Base-by-base conservation (phyloP, 2,329 filamentous ascomycete species). In the Incumbomyces lentus region DNA sequence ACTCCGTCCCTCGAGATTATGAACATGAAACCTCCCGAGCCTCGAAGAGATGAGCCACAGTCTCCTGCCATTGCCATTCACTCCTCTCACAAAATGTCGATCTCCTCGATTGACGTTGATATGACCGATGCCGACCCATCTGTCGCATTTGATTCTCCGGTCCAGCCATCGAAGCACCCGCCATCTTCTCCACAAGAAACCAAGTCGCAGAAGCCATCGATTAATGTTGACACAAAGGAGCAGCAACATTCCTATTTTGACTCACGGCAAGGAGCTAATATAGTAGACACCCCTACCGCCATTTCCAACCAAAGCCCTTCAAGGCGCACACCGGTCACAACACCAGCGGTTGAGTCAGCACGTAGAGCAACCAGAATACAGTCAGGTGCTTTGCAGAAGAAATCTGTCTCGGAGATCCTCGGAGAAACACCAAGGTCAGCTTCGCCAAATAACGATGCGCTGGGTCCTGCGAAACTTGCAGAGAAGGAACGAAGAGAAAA, bases 371-470 rank as follows among this genome's bases (percentile, higher is more conserved):
- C 81, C 1, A 68, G 82, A 55, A 79, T 84, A 17, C 79, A 80
- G 2, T 84, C 83, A 8, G 82, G 81, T 35, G 78, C 80, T 2
- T 78, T 86, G 55, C 73, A 78, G 50, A 78, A 82, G 44, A 86
- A 85, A 58, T 84, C 82, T 4, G 80, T 85, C 3, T 82, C 78
- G 14, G 83, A 86, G 60, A 84, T 86, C 35, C 68, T 86, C 5
- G 80, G 78, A 44, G 79, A 78, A 49, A 73, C 71, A 14, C 70
- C 76, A 34, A 62, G 67, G 52, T 57, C 61, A 32, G 54, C 59
- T 35, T 60, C 60, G 34, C 52, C 61, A 35, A 55, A 61, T 29
- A 42, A 60, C 6, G 70, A 73, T 13, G 50, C 55, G 19, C 54
- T 52, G n/a, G 44, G 39, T 7, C 50, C 51, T n/a, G 48, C 49